Evolutionary conservation across 2,329 filamentous ascomycete species (phyloP).

Genomic region (Talaromyces sp.): DNA sequence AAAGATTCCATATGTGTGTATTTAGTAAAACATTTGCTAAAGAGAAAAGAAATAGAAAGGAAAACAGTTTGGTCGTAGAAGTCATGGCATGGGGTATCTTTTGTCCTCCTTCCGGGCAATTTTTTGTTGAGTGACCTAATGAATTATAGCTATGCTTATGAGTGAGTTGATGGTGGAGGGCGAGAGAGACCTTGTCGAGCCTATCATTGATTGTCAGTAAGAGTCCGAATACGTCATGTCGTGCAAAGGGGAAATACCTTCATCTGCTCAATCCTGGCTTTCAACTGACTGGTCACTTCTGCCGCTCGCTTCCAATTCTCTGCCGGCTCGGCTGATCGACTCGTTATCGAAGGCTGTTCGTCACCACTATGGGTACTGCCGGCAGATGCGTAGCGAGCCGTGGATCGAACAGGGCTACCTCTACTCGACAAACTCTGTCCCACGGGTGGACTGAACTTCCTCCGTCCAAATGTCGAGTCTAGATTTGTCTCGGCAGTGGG

Average conservation of each 20-base stretch:
- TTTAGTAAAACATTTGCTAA: conserved; percentile 6
- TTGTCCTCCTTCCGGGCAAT: conserved; percentile 8
- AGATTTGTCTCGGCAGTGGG: conserved; percentile 30
- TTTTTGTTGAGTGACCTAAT: neutral
- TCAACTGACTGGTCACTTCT: conserved; percentile 95
- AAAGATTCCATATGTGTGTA: neutral
- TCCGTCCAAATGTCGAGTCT: conserved; percentile 30
- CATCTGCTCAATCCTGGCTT: conserved; percentile 98
- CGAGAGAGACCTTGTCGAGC: conserved; percentile 25
- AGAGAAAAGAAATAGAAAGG: neutral
- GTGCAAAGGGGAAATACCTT: conserved; percentile 53
- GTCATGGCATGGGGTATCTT: conserved; percentile 18
- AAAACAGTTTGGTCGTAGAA: neutral
- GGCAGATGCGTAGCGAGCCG: conserved; percentile 28
- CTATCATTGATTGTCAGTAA: neutral
- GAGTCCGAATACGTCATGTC: neutral
- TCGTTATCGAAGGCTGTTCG: conserved; percentile 26
- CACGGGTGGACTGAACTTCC: conserved; percentile 46
- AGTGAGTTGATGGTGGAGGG: conserved; percentile 35
- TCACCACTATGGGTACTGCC: conserved; percentile 35
- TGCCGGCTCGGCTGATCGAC: conserved; percentile 52
- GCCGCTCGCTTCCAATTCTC: conserved; percentile 98
- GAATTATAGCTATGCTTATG: conserved; percentile 25
- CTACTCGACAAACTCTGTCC: conserved; percentile 34
- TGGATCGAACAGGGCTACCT: conserved; percentile 38